Percentiles rank a stretch among this genome's conserved stretches.
These are phyloP conservation scores for Cercospora sesami DNA, from an alignment of 2,329 filamentous ascomycete genomes.

Conservation along the genomic window DNA sequence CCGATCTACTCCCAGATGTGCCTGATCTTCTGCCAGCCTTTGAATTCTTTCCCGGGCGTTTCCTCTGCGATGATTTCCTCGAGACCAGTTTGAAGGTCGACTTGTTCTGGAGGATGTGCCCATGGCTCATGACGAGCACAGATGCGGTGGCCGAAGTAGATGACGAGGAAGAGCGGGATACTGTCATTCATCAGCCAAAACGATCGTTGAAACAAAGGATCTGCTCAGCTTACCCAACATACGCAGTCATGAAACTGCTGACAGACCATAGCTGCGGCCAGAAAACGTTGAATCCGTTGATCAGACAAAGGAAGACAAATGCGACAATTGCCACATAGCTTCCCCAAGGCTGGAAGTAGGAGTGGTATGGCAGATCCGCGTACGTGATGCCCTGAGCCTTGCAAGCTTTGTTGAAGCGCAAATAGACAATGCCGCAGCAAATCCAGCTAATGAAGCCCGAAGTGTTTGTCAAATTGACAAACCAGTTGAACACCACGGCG, in stretches of 20 bases:
- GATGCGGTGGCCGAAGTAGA: slow-evolving; percentile 57
- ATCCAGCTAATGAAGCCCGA: slow-evolving; percentile 58
- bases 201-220: background rate
- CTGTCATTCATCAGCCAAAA: slow-evolving; percentile 39
- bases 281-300: slow-evolving; percentile 76
- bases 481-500: slow-evolving; percentile 63
- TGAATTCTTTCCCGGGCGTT: slow-evolving; percentile 33
- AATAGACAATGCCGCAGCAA: slow-evolving; percentile 56
- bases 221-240: slow-evolving; percentile 45
- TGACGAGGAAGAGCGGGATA: slow-evolving; percentile 59
- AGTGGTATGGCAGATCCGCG: slow-evolving; percentile 53
- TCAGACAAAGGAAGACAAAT: slow-evolving; percentile 64
- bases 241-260: slow-evolving; percentile 64
- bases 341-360: slow-evolving; percentile 62
- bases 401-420: slow-evolving; percentile 62
- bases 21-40: slow-evolving; percentile 41
- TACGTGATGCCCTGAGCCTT: slow-evolving; percentile 53
- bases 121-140: slow-evolving; percentile 52
- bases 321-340: slow-evolving; percentile 61
- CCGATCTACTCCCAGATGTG: slow-evolving; percentile 25
- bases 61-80: slow-evolving; percentile 38
- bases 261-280: slow-evolving; percentile 64
- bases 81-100: slow-evolving; percentile 54
- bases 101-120: slow-evolving; percentile 50
- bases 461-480: slow-evolving; percentile 66